Base-by-base conservation (phyloP, 768 basidiomycete genomes). In the Mycena capillaripes region DNA sequence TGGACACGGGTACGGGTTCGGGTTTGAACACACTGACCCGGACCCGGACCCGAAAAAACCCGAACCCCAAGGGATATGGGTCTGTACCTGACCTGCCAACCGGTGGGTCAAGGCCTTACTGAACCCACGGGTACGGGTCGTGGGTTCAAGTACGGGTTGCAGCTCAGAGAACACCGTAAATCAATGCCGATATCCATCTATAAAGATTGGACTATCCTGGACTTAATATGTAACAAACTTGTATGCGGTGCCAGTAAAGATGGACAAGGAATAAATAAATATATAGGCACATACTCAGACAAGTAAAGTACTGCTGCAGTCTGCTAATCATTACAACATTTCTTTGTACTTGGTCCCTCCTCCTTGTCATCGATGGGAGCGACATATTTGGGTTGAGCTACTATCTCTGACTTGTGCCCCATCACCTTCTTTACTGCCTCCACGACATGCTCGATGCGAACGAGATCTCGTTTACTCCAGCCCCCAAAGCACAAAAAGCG, bases 1-100 rank as follows among this genome's bases (percentile, higher is more conserved):
- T 50, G 60, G 60, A 62, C 60, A 62, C 60, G 60, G 60, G 60
- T 50, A 62, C 44, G 60, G 60, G 60, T 62, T 62, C 60, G 42
- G 60, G 60, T 48, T 8, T 23, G 42, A 16, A 44, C 16, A 19
- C 59, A 21, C 59, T 21, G 42, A 61, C 59, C 59, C 59, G 42
- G 40, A 48, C 46, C 60, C 60, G 21, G 21, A 62, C 60, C 60
- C 46, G 60, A 30, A 48, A 62, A 62, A 62, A 60, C 60, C 60
- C 60, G 60, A 62, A 62, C 60, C 60, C 60, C 44, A 50, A 21
- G 17, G 44, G 60, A 46, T 62, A 62, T 46, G 60, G 60, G 60
- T 62, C 60, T 48, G 44, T 48, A 62, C 60, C 60, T 30, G 27
- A 62, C 60, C 60, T 46, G 60, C 17, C 19, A 50, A 62, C 60